Evolutionary conservation across 495 filamentous ascomycete species (phyloP).

Genomic region (Penicillium lagena): DNA sequence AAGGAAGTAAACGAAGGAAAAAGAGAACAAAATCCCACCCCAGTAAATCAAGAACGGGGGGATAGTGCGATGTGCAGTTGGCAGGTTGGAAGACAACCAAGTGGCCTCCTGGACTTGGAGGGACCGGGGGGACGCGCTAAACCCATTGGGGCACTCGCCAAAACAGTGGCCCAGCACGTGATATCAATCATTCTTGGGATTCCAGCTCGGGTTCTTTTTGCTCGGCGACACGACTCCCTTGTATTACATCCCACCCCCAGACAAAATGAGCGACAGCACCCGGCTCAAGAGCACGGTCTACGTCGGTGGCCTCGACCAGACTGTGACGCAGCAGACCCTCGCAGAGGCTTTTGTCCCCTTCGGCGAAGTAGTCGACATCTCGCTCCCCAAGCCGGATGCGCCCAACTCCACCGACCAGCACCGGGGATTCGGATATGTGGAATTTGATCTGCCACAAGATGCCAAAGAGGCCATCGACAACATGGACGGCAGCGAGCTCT

Average conservation of each 20-base stretch:
- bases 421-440: conserved; percentile 93
- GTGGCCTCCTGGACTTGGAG: conserved; percentile 40
- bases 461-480: conserved; percentile 97
- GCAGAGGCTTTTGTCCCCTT: conserved; percentile 94
- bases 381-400: conserved; percentile 77
- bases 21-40: conserved; percentile 13
- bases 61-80: conserved; percentile 16
- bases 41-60: conserved; percentile 21
- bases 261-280: conserved; percentile 69
- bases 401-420: conserved; percentile 67
- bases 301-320: conserved; percentile 79
- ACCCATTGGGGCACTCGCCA: conserved; percentile 31
- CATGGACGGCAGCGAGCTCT: conserved; percentile 97
- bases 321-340: conserved; percentile 65
- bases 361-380: conserved; percentile 85
- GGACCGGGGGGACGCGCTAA: conserved; percentile 30
- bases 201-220: background rate
- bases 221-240: too few relatives aligned
- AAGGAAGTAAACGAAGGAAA: background rate
- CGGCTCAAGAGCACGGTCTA: conserved; percentile 85
- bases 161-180: conserved; percentile 36
- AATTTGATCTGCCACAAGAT: conserved; percentile 81
- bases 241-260: background rate
- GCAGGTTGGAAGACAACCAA: conserved; percentile 29
- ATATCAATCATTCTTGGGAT: conserved; percentile 24